Percentiles rank a stretch among this genome's conserved stretches.
Conservation (phyloP, 2,329 filamentous ascomycete genomes). For the Fusarium euwallaceae region DNA sequence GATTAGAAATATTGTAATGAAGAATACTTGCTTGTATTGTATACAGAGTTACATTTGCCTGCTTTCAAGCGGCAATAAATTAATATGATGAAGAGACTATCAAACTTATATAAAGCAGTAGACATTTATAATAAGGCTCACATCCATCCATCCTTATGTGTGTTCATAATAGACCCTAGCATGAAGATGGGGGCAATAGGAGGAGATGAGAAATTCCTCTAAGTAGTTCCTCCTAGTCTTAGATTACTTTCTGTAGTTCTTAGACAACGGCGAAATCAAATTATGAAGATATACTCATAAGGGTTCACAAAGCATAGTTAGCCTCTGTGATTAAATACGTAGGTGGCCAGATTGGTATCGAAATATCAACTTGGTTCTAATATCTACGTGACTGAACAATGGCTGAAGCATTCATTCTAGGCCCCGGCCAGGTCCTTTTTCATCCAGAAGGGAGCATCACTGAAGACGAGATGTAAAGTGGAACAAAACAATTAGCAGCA, state of each 20-base stretch:
- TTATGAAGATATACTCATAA: neutral
- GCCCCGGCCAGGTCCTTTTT: neutral
- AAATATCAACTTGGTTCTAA: no score
- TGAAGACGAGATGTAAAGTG: neutral
- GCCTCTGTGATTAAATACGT: neutral
- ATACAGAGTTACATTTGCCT: slow-evolving; percentile 9
- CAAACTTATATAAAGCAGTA: neutral
- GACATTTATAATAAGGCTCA: neutral
- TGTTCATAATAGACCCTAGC: no score
- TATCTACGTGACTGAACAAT: no score
- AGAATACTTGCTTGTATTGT: slow-evolving; percentile 10
- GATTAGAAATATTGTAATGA: slow-evolving; percentile 24
- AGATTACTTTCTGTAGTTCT: neutral
- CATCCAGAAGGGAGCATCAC: neutral
- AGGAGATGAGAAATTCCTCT: neutral
- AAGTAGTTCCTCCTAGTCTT: neutral
- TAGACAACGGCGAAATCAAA: neutral
- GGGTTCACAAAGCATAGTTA: neutral
- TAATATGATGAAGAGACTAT: neutral
- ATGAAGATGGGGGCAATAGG: neutral
- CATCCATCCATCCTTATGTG: neutral
- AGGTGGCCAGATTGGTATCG: no score
- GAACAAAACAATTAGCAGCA: slow-evolving; percentile 50
- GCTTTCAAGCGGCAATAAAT: neutral
- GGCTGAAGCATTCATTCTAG: neutral